These are phyloP conservation scores for Exophiala calicioides DNA, from an alignment of 2,329 filamentous ascomycete genomes.

Conservation along the genomic window DNA sequence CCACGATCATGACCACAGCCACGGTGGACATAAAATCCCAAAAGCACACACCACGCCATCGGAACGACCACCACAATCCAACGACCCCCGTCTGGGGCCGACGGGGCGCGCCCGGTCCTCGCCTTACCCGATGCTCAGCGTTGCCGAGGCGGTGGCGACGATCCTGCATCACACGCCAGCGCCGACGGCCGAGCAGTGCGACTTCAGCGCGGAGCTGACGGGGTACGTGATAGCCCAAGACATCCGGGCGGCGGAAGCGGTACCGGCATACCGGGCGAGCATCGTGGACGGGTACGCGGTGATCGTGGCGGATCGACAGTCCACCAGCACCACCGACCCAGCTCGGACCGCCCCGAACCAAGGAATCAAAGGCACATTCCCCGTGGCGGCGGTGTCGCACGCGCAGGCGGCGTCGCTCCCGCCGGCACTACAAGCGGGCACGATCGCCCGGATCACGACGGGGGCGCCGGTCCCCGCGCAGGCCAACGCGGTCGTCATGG, in stretches of 20 bases:
- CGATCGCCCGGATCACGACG: slow-evolving; percentile 89
- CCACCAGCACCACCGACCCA: neutral
- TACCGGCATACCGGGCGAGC: slow-evolving; percentile 91
- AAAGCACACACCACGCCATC: slow-evolving; percentile 71
- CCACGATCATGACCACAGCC: slow-evolving; percentile 58
- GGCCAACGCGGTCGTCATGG: slow-evolving; percentile 91
- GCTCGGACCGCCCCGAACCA: slow-evolving; percentile 40
- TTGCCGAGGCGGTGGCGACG: slow-evolving; percentile 73
- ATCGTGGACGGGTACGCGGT: slow-evolving; percentile 97
- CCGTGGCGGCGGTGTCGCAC: slow-evolving; percentile 83
- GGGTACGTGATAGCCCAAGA: slow-evolving; percentile 81
- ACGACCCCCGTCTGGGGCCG: slow-evolving; percentile 61
- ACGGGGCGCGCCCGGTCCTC: slow-evolving; percentile 77
- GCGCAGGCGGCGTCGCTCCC: slow-evolving; percentile 71
- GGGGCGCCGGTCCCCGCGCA: slow-evolving; percentile 87
- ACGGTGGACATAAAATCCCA: slow-evolving; percentile 62
- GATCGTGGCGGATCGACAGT: slow-evolving; percentile 57
- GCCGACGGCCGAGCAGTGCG: slow-evolving; percentile 59
- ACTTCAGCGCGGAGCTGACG: slow-evolving; percentile 64
- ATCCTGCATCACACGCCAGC: slow-evolving; percentile 73
- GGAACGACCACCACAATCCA: slow-evolving; percentile 56
- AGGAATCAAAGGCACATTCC: slow-evolving; percentile 75
- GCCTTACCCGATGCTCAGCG: slow-evolving; percentile 87
- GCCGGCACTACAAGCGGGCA: slow-evolving; percentile 64
- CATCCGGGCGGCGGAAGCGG: slow-evolving; percentile 75